Conservation (phyloP, 2,329 filamentous ascomycete species). For the Fusarium sacchari region DNA sequence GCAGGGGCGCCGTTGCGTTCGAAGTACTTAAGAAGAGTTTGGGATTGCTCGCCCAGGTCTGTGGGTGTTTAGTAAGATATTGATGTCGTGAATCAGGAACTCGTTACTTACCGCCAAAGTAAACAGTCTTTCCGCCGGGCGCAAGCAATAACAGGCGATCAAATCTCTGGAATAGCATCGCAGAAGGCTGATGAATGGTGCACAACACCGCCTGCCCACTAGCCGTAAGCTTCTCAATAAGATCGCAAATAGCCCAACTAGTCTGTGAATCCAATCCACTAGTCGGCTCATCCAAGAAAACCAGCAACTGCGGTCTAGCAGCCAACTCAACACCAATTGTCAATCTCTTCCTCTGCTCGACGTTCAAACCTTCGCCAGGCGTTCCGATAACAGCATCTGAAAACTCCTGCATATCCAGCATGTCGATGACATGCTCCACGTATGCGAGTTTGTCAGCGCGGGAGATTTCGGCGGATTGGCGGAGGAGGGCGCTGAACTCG, state of each 20-base stretch:
- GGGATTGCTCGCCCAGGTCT: conserved; percentile 54
- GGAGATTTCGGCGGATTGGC: conserved; percentile 69
- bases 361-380: conserved; percentile 64
- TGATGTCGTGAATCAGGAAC: too few species aligned
- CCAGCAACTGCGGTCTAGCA: conserved; percentile 75
- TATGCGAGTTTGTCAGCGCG: conserved; percentile 42
- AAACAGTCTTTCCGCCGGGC: conserved; percentile 66
- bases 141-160: conserved; percentile 66
- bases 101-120: conserved; percentile 69
- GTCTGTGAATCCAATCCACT: conserved; percentile 80
- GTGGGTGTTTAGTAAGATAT: not conserved
- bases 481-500: conserved; percentile 72
- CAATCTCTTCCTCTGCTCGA: conserved; percentile 63
- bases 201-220: conserved; percentile 57
- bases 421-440: conserved; percentile 45
- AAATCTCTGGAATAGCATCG: conserved; percentile 58
- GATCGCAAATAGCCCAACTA: conserved; percentile 77
- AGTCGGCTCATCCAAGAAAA: conserved; percentile 82
- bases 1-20: conserved; percentile 66
- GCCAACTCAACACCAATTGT: conserved; percentile 82
- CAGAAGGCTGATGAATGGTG: conserved; percentile 60
- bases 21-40: conserved; percentile 66
- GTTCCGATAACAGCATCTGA: conserved; percentile 68
- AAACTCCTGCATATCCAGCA: conserved; percentile 65
- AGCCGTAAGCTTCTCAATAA: conserved; percentile 72